phyloP scores from a whole-genome alignment of 2,329 filamentous ascomycete genomes.

The Colletotrichum phormii region DNA sequence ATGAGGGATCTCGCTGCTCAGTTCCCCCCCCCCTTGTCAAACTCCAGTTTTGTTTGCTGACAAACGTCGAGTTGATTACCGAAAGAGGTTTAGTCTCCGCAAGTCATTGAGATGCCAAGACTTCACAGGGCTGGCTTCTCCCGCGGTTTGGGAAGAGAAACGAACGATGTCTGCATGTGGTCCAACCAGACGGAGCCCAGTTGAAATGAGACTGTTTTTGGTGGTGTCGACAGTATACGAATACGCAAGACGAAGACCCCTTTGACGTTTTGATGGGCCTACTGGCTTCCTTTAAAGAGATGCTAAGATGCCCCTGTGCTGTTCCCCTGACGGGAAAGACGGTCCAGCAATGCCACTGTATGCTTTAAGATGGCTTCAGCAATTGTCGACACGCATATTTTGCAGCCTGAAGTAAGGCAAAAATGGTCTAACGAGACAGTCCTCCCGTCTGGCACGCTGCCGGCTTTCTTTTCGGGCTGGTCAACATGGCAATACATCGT shows the following conservation, averaged over 20 bases:
- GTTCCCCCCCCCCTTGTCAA: neutral
- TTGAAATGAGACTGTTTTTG: neutral
- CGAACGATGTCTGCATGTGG: neutral
- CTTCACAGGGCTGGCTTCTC: neutral
- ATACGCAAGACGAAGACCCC: neutral
- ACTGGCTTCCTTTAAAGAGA: neutral
- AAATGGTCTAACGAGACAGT: slow-evolving; percentile 19
- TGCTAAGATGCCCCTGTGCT: neutral
- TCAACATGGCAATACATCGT: slow-evolving; percentile 46
- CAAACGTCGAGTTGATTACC: slow-evolving; percentile 11
- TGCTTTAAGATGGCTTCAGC: slow-evolving; percentile 6
- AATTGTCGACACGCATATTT: neutral
- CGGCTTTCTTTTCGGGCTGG: slow-evolving; percentile 34
- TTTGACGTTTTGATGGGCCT: neutral
- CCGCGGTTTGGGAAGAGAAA: neutral
- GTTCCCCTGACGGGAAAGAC: no score
- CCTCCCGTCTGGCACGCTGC: neutral
- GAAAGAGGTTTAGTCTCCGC: slow-evolving; percentile 47
- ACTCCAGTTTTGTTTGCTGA: neutral
- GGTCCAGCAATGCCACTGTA: no score
- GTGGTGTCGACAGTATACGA: neutral
- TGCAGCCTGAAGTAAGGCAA: slow-evolving; percentile 3
- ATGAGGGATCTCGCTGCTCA: neutral
- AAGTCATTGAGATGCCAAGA: slow-evolving; percentile 2
- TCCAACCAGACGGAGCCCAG: neutral